These are phyloP conservation scores for Zygosaccharomyces rouxii DNA, from an alignment of 805 yeast species.

Conservation along the genomic window DNA sequence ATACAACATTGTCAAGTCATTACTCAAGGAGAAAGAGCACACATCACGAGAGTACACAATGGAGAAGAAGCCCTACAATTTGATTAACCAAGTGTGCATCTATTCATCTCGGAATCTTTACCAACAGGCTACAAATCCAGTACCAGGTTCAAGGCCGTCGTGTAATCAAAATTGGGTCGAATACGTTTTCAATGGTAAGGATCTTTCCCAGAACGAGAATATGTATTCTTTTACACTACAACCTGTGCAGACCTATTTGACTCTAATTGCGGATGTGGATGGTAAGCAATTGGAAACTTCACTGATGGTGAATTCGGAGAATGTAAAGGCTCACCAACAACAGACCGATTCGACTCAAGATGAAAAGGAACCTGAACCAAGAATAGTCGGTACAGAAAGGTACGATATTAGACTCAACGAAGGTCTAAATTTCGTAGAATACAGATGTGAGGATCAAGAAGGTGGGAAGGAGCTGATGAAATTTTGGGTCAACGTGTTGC, in stretches of 20 bases:
- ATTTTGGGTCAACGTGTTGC: slow-evolving; percentile 33
- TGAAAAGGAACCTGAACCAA: slow-evolving; percentile 8
- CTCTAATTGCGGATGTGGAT: slow-evolving; percentile 20
- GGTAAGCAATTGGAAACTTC: slow-evolving; percentile 12
- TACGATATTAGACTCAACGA: slow-evolving; percentile 30
- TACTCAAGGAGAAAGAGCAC: slow-evolving; percentile 20
- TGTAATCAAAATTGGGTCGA: slow-evolving; percentile 32
- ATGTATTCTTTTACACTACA: slow-evolving; percentile 28
- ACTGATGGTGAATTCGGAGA: slow-evolving; percentile 26
- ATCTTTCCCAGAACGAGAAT: slow-evolving; percentile 27
- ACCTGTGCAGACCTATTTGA: slow-evolving; percentile 30
- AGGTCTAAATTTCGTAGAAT: slow-evolving; percentile 31
- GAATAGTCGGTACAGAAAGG: slow-evolving; percentile 16
- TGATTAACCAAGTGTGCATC: slow-evolving; percentile 26
- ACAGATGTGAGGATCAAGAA: slow-evolving; percentile 20
- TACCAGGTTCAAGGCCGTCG: slow-evolving; percentile 30
- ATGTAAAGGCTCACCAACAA: slow-evolving; percentile 14
- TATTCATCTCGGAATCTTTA: slow-evolving; percentile 28
- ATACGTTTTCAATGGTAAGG: slow-evolving; percentile 26
- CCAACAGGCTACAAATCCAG: slow-evolving; percentile 30
- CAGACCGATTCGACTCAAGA: slow-evolving; percentile 9
- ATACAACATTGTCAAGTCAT: slow-evolving; percentile 28
- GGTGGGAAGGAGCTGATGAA: slow-evolving; percentile 23
- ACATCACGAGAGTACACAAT: slow-evolving; percentile 23
- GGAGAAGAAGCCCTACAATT: slow-evolving; percentile 20